phyloP scores from a whole-genome alignment of 495 filamentous ascomycete species.

The Xylaria curta region DNA sequence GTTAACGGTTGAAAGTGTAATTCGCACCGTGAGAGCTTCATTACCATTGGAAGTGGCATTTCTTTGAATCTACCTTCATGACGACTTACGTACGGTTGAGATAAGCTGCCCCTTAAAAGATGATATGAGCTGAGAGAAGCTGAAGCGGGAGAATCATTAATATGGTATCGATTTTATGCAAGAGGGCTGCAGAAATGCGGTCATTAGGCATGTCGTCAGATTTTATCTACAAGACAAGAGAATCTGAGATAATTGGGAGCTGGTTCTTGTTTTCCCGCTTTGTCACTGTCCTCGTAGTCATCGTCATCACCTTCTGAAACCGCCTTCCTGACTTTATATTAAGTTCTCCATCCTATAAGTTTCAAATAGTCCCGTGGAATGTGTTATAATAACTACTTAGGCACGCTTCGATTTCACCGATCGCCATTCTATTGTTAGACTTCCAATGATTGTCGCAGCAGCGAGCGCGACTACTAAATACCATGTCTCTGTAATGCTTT shows the following conservation, averaged over 20 bases:
- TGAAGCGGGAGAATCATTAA: neutral
- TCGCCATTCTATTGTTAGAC: slow-evolving; percentile 48
- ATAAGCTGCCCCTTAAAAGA: neutral
- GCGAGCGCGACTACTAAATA: slow-evolving; percentile 40
- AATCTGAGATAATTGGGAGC: neutral
- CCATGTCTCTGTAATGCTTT: slow-evolving; percentile 42
- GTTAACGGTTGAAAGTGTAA: neutral
- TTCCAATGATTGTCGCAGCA: slow-evolving; percentile 42
- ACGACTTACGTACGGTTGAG: neutral
- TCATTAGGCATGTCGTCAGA: neutral
- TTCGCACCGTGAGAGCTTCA: neutral
- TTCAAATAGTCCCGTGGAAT: too few species aligned
- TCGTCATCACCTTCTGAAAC: neutral
- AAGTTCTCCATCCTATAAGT: neutral
- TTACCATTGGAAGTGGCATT: neutral
- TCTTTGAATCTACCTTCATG: too few species aligned
- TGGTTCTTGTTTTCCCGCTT: neutral
- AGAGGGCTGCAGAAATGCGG: neutral
- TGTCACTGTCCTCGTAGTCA: neutral
- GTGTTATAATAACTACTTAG: neutral
- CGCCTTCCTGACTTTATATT: neutral
- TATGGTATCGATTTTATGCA: neutral
- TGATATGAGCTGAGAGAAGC: neutral
- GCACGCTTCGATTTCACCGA: slow-evolving; percentile 42
- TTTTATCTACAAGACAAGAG: neutral